Conservation (phyloP, 2,329 filamentous ascomycete genomes). For the Sporothrix protearum region DNA sequence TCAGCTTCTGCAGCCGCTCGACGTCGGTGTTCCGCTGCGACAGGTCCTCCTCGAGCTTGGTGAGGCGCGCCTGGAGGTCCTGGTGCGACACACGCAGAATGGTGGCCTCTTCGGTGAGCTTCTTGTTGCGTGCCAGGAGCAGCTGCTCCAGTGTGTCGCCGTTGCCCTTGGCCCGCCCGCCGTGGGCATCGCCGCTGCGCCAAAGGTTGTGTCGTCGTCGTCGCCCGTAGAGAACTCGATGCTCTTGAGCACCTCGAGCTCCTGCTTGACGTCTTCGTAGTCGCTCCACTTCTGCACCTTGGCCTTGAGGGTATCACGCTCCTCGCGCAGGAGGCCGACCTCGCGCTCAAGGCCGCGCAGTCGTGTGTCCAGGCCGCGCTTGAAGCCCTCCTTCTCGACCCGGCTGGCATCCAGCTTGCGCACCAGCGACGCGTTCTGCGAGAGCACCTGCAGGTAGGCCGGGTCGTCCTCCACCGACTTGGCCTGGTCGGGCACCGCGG, state of each 20-base stretch:
- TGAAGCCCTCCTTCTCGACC: slow-evolving; percentile 78
- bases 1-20: slow-evolving; percentile 77
- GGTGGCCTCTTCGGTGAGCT: slow-evolving; percentile 88
- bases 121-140: slow-evolving; percentile 90
- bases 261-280: slow-evolving; percentile 94
- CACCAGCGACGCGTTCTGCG: slow-evolving; percentile 88
- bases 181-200: slow-evolving; percentile 40
- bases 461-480: slow-evolving; percentile 81
- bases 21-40: slow-evolving; percentile 80
- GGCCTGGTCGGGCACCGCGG: slow-evolving; percentile 61
- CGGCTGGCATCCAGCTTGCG: slow-evolving; percentile 80
- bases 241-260: slow-evolving; percentile 93
- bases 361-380: slow-evolving; percentile 70
- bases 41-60: slow-evolving; percentile 77
- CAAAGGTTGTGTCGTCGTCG: slow-evolving; percentile 60
- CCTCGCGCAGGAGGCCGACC: slow-evolving; percentile 67
- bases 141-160: slow-evolving; percentile 87
- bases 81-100: slow-evolving; percentile 90
- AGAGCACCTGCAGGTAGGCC: slow-evolving; percentile 78
- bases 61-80: slow-evolving; percentile 77
- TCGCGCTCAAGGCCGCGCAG: slow-evolving; percentile 78
- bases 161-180: slow-evolving; percentile 51
- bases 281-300: slow-evolving; percentile 89
- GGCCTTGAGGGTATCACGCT: slow-evolving; percentile 72
- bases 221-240: slow-evolving; percentile 94